Evolutionary conservation across 2,329 filamentous ascomycete genomes (phyloP).

Genomic region (Metarhizium robertsii): DNA sequence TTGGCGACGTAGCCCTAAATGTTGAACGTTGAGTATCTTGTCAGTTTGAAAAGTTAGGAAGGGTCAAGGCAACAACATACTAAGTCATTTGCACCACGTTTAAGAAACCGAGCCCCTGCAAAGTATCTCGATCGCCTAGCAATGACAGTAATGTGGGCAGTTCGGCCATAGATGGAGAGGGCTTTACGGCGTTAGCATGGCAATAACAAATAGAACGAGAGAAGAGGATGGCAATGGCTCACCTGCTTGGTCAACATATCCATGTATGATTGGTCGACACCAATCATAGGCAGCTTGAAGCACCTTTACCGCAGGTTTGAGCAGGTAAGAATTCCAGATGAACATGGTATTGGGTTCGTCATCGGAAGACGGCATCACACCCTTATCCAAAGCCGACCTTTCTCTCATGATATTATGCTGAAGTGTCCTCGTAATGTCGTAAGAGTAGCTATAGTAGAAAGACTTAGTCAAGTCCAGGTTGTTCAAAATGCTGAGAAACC

Average conservation of each 20-base stretch:
- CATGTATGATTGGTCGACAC: constrained; percentile 93
- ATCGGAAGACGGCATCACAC: constrained; percentile 46
- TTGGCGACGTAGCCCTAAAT: constrained; percentile 83
- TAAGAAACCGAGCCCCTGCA: constrained; percentile 87
- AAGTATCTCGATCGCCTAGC: constrained; percentile 88
- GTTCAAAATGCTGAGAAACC: constrained; percentile 80
- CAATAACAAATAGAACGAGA: neutral
- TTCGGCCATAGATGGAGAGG: constrained; percentile 76
- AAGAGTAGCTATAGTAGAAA: constrained; percentile 98
- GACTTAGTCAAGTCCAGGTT: constrained; percentile 84
- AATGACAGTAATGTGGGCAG: constrained; percentile 87
- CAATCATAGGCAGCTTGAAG: constrained; percentile 84
- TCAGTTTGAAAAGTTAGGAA: neutral
- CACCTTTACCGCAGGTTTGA: constrained; percentile 61
- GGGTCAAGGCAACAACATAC: constrained; percentile 20
- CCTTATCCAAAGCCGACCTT: constrained; percentile 59
- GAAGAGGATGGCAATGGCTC: constrained; percentile 5
- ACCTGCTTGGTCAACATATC: constrained; percentile 84
- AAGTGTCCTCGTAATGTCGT: constrained; percentile 85
- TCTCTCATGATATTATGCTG: constrained; percentile 87
- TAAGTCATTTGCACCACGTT: constrained; percentile 86
- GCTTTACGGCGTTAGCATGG: constrained; percentile 26
- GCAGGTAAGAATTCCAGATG: constrained; percentile 89
- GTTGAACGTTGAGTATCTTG: neutral
- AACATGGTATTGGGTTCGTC: constrained; percentile 89